These are phyloP conservation scores for Cercophora sp. DNA, from an alignment of 495 filamentous ascomycete species.

Conservation along the genomic window DNA sequence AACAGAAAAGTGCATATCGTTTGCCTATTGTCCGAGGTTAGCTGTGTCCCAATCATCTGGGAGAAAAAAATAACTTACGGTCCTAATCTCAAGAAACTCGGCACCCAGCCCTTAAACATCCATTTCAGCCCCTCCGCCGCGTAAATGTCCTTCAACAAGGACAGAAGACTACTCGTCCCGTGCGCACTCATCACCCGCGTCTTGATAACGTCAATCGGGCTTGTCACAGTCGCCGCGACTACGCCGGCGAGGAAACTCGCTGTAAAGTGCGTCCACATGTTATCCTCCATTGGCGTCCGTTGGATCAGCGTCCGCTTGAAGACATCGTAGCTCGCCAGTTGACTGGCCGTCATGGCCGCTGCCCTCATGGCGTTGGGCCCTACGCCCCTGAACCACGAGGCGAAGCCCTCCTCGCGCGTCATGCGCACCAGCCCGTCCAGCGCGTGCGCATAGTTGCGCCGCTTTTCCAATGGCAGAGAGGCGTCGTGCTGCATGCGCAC, in stretches of 20 bases:
- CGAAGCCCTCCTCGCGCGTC: constrained; percentile 70
- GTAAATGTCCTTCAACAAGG: constrained; percentile 63
- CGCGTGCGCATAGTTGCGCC: constrained; percentile 85
- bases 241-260: constrained; percentile 85
- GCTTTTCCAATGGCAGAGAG: constrained; percentile 65
- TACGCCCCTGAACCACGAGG: constrained; percentile 74
- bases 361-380: constrained; percentile 88
- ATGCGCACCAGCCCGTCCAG: constrained; percentile 82
- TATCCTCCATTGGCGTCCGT: constrained; percentile 66
- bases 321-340: constrained; percentile 86
- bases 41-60: not conserved
- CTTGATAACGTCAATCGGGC: constrained; percentile 96
- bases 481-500: constrained; percentile 98
- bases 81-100: constrained; percentile 87
- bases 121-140: constrained; percentile 75
- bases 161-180: constrained; percentile 54
- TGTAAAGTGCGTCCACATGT: constrained; percentile 77
- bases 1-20: constrained; percentile 95
- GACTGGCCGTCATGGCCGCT: constrained; percentile 87
- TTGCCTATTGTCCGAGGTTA: constrained; percentile 47
- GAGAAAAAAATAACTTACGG: constrained; percentile 41
- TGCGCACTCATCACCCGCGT: constrained; percentile 84
- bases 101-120: constrained; percentile 98
- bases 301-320: constrained; percentile 78
- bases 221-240: constrained; percentile 91